Base-by-base conservation (phyloP, 495 filamentous ascomycete species). In the Aspergillus carlsbadensis region DNA sequence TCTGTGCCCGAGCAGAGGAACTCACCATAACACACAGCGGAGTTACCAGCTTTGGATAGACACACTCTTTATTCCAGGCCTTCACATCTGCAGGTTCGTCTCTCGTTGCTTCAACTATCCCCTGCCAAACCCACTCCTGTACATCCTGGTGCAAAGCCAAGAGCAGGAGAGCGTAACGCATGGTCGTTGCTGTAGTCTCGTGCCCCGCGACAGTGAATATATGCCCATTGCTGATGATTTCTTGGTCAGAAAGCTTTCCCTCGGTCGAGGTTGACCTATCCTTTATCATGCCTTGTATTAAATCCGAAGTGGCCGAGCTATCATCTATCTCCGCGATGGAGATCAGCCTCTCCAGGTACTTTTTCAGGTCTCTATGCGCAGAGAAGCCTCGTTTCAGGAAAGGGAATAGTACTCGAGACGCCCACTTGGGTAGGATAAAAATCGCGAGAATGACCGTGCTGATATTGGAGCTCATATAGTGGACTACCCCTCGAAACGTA, bases 161-260 rank as follows among this genome's bases (percentile, higher is more conserved):
- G 6, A 76, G 64, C 2, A 77, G 24, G 3, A 84, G 41, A 5
- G 62, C 63, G 50, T 67, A 80, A 11, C 69, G 58, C n/a, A 81
- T 40, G 0, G 72, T 69, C 15, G 70, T 76, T 3, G 79, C 71
- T 10, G 78, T 74, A 0, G 80, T 81, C 35, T 82, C 79, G 29
- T 81, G 73, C 14, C 80, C 80, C 3, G 80, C 80, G 20, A 83
- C 65, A 14, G 72, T 75, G 56, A 78, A 76, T 5, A 80, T 65
- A 41, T 80, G 78, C 26, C 78, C 64, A 42, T 82, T 82, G 21
- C 80, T 77, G 10, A 72, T 61, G 20, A 82, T 68, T 43, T 83
- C 79, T 5, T 64, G 50, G 7, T 68, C 65, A 5, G 70, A 62
- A 1, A 76, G 60, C 5, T 63, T 34, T 55, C 33, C 11, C 57